These are phyloP conservation scores for Salvia splendens DNA, from an alignment of 257 asterid genomes.

Conservation along the genomic window DNA sequence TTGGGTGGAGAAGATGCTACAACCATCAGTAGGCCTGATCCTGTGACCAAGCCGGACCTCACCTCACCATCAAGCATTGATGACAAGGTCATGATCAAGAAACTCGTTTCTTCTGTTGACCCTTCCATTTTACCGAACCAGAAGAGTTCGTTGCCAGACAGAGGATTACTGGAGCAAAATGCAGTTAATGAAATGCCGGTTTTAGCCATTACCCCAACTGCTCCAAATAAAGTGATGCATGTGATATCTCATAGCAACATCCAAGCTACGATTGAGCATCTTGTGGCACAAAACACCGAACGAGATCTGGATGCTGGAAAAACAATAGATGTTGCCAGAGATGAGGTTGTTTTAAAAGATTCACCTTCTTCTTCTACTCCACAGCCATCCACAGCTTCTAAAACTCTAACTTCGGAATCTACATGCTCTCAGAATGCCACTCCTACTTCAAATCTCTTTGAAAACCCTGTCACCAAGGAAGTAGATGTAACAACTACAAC, in stretches of 20 bases:
- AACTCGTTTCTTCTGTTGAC: conserved; percentile 18
- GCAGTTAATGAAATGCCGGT: conserved; percentile 31
- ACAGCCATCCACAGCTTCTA: conserved; percentile 37
- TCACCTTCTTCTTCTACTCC: conserved; percentile 33
- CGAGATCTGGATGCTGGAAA: conserved; percentile 45
- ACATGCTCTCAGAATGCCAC: conserved; percentile 34
- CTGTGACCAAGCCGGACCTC: conserved; percentile 26
- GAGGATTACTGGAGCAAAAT: conserved; percentile 45
- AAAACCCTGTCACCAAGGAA: conserved; percentile 50
- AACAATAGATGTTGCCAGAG: conserved; percentile 51
- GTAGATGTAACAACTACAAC: conserved; percentile 40
- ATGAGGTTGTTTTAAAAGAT: conserved; percentile 31
- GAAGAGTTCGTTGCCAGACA: conserved; percentile 44
- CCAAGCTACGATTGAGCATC: conserved; percentile 58
- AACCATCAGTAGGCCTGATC: conserved; percentile 30
- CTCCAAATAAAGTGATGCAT: conserved; percentile 63
- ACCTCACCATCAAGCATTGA: conserved; percentile 41
- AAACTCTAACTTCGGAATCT: conserved; percentile 30
- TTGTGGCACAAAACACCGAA: conserved; percentile 41
- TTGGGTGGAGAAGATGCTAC: conserved; percentile 36
- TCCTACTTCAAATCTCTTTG: conserved; percentile 41
- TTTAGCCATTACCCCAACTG: conserved; percentile 32
- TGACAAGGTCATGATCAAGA: conserved; percentile 58
- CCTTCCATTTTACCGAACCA: conserved; percentile 45
- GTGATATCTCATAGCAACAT: conserved; percentile 69